Evolutionary conservation across 1,284 basidiomycete genomes (phyloP).

Genomic region (Phellopilus nigrolimitatus): DNA sequence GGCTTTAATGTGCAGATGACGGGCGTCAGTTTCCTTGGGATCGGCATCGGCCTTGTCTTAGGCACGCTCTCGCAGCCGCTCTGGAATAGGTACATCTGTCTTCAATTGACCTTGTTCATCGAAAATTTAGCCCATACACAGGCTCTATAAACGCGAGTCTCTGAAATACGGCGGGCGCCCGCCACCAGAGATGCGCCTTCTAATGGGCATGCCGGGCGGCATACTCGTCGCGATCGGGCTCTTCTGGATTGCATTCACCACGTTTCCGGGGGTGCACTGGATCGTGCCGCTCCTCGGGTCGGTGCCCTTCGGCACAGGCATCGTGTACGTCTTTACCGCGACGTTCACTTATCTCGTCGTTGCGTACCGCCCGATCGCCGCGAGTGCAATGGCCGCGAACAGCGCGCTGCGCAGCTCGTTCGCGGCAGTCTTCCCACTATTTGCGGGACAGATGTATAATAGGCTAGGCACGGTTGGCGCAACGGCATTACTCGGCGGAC

Average conservation of each 20-base stretch:
- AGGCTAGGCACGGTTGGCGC: conserved; percentile 69
- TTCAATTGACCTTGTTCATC: conserved; percentile 16
- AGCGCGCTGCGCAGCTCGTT: conserved; percentile 61
- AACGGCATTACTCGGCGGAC: conserved; percentile 68
- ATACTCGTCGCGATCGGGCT: conserved; percentile 64
- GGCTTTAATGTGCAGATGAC: conserved; percentile 56
- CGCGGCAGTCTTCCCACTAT: conserved; percentile 72
- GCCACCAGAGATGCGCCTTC: conserved; percentile 65
- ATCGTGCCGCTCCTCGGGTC: conserved; percentile 63
- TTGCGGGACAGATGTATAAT: conserved; percentile 54
- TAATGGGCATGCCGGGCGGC: conserved; percentile 66
- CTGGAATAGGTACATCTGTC: conserved; percentile 51
- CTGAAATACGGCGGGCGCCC: conserved; percentile 41
- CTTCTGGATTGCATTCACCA: conserved; percentile 72
- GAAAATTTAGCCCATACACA: conserved; percentile 19
- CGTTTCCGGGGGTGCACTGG: conserved; percentile 66
- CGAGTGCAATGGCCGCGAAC: conserved; percentile 74
- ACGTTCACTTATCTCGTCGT: conserved; percentile 71
- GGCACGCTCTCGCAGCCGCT: conserved; percentile 53
- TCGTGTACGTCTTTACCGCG: conserved; percentile 58
- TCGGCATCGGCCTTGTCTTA: conserved; percentile 62
- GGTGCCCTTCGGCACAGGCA: conserved; percentile 55
- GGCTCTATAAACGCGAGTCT: conserved; percentile 30
- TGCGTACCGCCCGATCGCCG: conserved; percentile 74
- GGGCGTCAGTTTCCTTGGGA: conserved; percentile 68